Evolutionary conservation across 441 rosid genomes (phyloP).

Genomic region (Pelargonium citronellum): DNA sequence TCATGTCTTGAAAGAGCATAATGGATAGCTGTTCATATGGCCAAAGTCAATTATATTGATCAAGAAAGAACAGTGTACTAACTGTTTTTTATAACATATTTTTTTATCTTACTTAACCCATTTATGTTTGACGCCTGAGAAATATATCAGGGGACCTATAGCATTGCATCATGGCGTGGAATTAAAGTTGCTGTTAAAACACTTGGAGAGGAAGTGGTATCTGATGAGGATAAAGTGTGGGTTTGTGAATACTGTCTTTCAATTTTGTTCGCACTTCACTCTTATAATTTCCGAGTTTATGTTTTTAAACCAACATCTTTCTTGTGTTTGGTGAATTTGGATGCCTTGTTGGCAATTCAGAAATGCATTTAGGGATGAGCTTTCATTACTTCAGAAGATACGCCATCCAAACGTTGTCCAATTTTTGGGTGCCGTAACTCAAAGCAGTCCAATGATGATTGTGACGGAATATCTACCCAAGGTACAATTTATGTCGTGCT

Average conservation of each 20-base stretch:
- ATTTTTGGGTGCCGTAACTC: conserved; percentile 79
- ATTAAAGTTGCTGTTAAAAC: conserved; percentile 68
- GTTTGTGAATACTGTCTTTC: conserved; percentile 23
- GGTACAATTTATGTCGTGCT: conserved; percentile 27
- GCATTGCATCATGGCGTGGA: conserved; percentile 71
- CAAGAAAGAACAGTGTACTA: background rate
- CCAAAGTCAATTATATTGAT: too few relatives aligned
- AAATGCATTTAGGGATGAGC: conserved; percentile 70
- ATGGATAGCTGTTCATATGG: too few relatives aligned
- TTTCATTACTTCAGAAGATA: conserved; percentile 67
- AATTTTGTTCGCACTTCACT: background rate
- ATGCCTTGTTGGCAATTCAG: conserved; percentile 32
- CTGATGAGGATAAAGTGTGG: conserved; percentile 63
- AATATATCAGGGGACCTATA: conserved; percentile 55
- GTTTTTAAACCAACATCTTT: conserved; percentile 10
- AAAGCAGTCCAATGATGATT: conserved; percentile 78
- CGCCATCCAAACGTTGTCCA: conserved; percentile 84
- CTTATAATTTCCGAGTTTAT: background rate
- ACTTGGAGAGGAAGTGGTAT: conserved; percentile 58
- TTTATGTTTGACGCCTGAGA: conserved; percentile 3
- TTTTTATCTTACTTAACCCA: background rate
- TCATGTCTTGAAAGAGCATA: too few relatives aligned
- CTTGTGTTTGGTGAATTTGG: conserved; percentile 6
- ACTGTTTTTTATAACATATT: background rate
- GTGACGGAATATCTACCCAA: conserved; percentile 67